A percentile compares a stretch with the other conserved stretches of the same genome.
phyloP scores from a whole-genome alignment of 148 eudicot genomes.

The Dianthus caryophyllus region DNA sequence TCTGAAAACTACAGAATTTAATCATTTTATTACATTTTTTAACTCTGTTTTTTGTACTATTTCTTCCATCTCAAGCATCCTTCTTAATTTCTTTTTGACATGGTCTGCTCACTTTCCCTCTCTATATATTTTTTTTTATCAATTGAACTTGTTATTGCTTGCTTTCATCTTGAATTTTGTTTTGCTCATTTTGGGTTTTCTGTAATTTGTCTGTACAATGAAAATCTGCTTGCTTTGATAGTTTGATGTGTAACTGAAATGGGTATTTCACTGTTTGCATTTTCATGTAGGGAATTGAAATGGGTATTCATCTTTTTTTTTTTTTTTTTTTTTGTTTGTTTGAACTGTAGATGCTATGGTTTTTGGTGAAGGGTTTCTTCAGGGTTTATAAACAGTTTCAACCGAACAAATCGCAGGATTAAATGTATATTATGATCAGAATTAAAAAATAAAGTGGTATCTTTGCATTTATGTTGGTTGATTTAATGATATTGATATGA shows the following conservation, averaged over 20 bases:
- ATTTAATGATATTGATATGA: neutral
- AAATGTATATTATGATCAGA: no score
- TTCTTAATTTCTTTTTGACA: neutral
- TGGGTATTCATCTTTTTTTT: neutral
- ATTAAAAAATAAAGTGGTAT: no score
- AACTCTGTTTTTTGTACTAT: neutral
- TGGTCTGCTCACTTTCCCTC: slow-evolving; percentile 7
- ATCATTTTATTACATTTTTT: slow-evolving; percentile 14
- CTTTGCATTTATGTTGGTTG: neutral
- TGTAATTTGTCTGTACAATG: neutral
- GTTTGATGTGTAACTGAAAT: slow-evolving; percentile 13
- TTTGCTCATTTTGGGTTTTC: neutral
- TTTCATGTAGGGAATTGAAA: neutral
- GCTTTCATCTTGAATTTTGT: neutral
- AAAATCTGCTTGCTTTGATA: slow-evolving; percentile 5
- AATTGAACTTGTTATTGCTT: neutral
- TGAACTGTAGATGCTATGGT: neutral
- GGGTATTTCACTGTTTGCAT: slow-evolving; percentile 3
- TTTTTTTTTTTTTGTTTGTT: neutral
- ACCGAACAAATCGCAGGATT: no score
- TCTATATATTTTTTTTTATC: neutral
- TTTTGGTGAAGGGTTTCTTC: neutral
- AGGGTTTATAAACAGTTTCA: no score
- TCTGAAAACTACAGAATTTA: neutral
- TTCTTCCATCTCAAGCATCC: slow-evolving; percentile 22